Conservation (phyloP, 331 rosid species). For the Stylosanthes scabra region DNA sequence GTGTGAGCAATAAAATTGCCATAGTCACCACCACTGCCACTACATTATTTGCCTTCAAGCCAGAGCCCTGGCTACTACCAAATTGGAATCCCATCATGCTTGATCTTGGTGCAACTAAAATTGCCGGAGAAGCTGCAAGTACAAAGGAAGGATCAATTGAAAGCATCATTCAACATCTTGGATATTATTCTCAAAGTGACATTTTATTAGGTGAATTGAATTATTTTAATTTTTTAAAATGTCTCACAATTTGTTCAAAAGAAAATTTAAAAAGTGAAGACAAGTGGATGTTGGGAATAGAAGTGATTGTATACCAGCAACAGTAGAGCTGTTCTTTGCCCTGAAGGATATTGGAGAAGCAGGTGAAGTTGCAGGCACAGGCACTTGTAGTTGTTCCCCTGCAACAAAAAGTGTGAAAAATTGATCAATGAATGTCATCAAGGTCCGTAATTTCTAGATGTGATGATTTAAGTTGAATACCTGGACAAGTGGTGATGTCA, state of each 20-base stretch:
- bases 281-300: not conserved
- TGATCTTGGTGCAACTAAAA: slow-evolving; percentile 58
- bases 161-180: too few species aligned
- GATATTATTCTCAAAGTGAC: too few species aligned
- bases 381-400: slow-evolving; percentile 47
- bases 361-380: slow-evolving; percentile 50
- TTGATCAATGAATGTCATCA: not conserved
- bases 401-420: not conserved
- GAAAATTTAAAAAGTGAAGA: slow-evolving; percentile 1
- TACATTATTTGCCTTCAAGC: slow-evolving; percentile 32
- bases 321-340: slow-evolving; percentile 51
- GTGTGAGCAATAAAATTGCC: slow-evolving; percentile 25
- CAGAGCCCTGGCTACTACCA: slow-evolving; percentile 40
- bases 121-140: slow-evolving; percentile 71
- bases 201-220: too few species aligned
- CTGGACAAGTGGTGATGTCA: slow-evolving; percentile 60
- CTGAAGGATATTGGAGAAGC: slow-evolving; percentile 55
- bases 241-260: too few species aligned
- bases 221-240: too few species aligned
- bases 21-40: not conserved
- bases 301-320: slow-evolving; percentile 52
- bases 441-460: not conserved
- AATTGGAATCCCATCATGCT: slow-evolving; percentile 48
- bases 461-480: slow-evolving; percentile 23
- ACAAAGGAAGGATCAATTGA: not conserved